Conservation (phyloP, 768 basidiomycete species). For the Xerocomus brunneocitrinus region DNA sequence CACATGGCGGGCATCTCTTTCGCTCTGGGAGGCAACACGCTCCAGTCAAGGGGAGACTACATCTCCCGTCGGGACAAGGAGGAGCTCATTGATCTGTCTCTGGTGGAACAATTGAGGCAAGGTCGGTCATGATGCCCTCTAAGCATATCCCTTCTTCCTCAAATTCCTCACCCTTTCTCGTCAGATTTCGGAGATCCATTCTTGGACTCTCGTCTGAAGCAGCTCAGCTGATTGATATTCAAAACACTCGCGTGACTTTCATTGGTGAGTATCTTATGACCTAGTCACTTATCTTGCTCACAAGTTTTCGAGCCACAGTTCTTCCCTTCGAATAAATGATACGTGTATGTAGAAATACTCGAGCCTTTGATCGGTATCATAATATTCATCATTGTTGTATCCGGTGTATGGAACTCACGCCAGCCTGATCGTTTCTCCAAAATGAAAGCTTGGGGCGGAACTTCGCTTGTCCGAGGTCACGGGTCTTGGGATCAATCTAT, state of each 20-base stretch:
- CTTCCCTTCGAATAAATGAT: neutral
- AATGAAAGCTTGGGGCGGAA: neutral
- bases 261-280: conserved; percentile 7
- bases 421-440: neutral
- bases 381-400: conserved; percentile 1
- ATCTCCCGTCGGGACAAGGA: conserved; percentile 51
- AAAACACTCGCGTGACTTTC: neutral
- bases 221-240: conserved; percentile 16
- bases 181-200: conserved; percentile 57
- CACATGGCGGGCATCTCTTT: conserved; percentile 5
- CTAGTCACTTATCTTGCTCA: conserved; percentile 2
- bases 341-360: neutral
- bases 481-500: too few species aligned
- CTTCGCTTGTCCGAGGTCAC: too few species aligned
- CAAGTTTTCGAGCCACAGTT: neutral
- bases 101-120: conserved; percentile 54
- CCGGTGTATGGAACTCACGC: neutral
- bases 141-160: conserved; percentile 3
- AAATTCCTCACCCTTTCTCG: neutral
- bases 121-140: conserved; percentile 30
- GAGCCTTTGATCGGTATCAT: neutral
- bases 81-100: conserved; percentile 45
- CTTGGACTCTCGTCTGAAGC: conserved; percentile 33
- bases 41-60: conserved; percentile 33
- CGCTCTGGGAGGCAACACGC: conserved; percentile 17